Conservation (phyloP, 352 stramenopile species). For the Plasmopara viticola region DNA sequence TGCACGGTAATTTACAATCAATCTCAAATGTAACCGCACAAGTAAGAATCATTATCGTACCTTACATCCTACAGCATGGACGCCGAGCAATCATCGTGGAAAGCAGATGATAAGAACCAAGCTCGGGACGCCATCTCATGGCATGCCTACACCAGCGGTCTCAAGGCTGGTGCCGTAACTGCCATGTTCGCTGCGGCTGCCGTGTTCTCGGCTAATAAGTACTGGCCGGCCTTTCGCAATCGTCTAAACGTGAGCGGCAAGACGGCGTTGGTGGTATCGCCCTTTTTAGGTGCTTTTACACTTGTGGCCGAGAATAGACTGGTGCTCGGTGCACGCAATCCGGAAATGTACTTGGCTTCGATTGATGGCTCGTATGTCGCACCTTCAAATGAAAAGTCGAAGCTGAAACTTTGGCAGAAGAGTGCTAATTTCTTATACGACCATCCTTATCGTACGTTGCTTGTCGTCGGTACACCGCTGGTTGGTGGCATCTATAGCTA, state of each 20-base stretch:
- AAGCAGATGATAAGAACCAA: constrained; percentile 35
- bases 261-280: constrained; percentile 57
- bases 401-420: constrained; percentile 53
- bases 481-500: constrained; percentile 69
- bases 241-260: constrained; percentile 69
- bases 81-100: constrained; percentile 24
- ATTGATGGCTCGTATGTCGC: constrained; percentile 46
- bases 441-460: constrained; percentile 61
- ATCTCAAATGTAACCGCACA: too few species aligned
- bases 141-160: constrained; percentile 53
- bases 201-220: constrained; percentile 48
- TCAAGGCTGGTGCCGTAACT: constrained; percentile 40
- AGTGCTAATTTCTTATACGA: constrained; percentile 76
- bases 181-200: constrained; percentile 18
- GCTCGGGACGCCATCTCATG: constrained; percentile 63
- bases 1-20: too few species aligned
- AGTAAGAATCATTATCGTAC: too few species aligned
- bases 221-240: constrained; percentile 62
- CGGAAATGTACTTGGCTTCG: constrained; percentile 58
- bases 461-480: constrained; percentile 45
- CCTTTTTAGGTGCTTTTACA: constrained; percentile 58
- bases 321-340: constrained; percentile 59
- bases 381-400: constrained; percentile 23
- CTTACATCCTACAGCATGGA: neutral
- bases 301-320: constrained; percentile 60